Base-by-base conservation (phyloP, 2,329 filamentous ascomycete genomes). In the Talaromyces islandicus region DNA sequence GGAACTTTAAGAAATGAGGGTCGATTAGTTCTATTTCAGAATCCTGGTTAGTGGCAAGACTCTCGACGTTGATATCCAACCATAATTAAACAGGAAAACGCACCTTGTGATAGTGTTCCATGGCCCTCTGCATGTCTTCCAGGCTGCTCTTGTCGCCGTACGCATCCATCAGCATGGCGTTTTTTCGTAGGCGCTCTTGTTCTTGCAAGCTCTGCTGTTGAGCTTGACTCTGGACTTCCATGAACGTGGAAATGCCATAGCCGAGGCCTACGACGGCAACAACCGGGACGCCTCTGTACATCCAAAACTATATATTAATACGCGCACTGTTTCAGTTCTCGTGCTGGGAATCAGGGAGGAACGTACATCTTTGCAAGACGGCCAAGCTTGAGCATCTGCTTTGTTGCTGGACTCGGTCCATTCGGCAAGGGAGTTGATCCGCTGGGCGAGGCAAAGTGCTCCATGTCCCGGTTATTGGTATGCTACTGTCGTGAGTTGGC, bases 111-210 rank as follows among this genome's bases (percentile, higher is more conserved):
- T 80, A 80, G 29, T 75, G 68, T 35, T 78, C 70, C 66, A 80
- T 68, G 17, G 78, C 78, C 41, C 75, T 70, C 63, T 78, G 70
- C n/a, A 80, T 64, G 66, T 80, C 77, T 25, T 73, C 68, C 53
- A 80, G 60, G 52, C 72, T 78, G 12, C 71, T 72, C 62, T 78
- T 75, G 57, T 75, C 75, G 12, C 78, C 78, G 58, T 80, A 80
- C 1, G 78, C 76, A 38, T 80, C 76, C 72, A 79, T 75, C n/a
- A 80, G 63, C 5, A 71, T 66, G 53, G 68, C 68, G 58, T 78
- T 77, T 56, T 67, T 71, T 27, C 73, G 71, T 1, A 73, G 68
- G 2, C 73, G 64, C 55, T 73, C 64, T 62, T 75, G 64, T 60
- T 73, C 72, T 46, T 71, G 67, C 9, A 60, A 54, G 27, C 48